A percentile compares a stretch with the other conserved stretches of the same genome.
Conservation (phyloP, 2,329 filamentous ascomycete genomes). For the Aspergillus sp. region DNA sequence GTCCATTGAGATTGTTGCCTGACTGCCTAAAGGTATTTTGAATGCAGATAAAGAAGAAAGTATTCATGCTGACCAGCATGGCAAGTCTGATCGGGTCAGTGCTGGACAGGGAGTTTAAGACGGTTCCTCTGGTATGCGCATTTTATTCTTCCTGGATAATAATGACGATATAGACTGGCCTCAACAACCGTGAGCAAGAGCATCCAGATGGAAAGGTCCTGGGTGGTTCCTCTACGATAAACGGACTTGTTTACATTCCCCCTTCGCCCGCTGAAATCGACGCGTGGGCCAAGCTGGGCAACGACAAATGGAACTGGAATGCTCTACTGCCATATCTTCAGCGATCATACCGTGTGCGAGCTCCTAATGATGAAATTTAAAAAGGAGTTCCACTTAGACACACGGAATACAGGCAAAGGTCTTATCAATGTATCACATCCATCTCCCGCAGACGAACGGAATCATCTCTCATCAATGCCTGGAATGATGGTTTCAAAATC, state of each 20-base stretch:
- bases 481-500: constrained; percentile 9
- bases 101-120: constrained; percentile 39
- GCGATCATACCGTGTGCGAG: constrained; percentile 1
- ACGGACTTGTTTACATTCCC: constrained; percentile 31
- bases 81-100: constrained; percentile 20
- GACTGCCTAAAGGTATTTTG: too few species aligned
- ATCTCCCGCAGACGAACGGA: constrained; percentile 1
- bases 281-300: constrained; percentile 23
- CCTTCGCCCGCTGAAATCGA: constrained; percentile 37
- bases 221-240: constrained; percentile 42
- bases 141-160: too few species aligned
- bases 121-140: constrained; percentile 34
- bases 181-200: constrained; percentile 20
- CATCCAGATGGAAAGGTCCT: constrained; percentile 40
- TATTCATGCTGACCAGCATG: too few species aligned
- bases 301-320: constrained; percentile 13
- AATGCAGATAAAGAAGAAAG: too few species aligned
- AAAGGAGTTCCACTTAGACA: not conserved
- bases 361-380: too few species aligned
- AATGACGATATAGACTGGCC: too few species aligned
- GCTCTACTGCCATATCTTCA: constrained; percentile 10
- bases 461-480: constrained; percentile 6
- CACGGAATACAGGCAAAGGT: not conserved
- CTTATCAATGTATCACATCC: constrained; percentile 12
- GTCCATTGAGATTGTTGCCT: too few species aligned